Percentiles rank a stretch among this genome's conserved stretches.
Evolutionary conservation across 2,329 filamentous ascomycete genomes (phyloP).

Genomic region (Trichoderma asperellum): DNA sequence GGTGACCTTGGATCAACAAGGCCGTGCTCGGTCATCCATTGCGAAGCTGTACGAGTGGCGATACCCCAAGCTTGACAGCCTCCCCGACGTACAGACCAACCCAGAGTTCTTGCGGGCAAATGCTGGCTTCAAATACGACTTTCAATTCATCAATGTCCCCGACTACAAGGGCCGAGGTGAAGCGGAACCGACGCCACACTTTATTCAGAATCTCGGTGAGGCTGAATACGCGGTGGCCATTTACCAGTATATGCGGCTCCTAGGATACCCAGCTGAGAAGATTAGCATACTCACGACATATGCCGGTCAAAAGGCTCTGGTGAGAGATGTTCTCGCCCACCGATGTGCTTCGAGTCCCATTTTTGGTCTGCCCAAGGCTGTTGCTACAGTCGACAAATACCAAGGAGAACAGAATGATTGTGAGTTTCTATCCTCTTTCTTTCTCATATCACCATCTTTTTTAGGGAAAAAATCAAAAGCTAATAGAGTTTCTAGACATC

Average conservation of each 20-base stretch:
- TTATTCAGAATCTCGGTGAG: slow-evolving; percentile 94
- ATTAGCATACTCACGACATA: slow-evolving; percentile 94
- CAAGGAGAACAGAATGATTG: slow-evolving; percentile 99
- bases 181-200: slow-evolving; percentile 87
- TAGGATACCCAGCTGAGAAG: slow-evolving; percentile 82
- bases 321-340: slow-evolving; percentile 82
- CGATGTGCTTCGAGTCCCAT: slow-evolving; percentile 81
- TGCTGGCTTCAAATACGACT: slow-evolving; percentile 89
- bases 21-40: slow-evolving; percentile 83
- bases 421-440: slow-evolving; percentile 53
- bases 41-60: slow-evolving; percentile 93
- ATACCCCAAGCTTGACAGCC: slow-evolving; percentile 77
- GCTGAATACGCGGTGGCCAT: slow-evolving; percentile 96
- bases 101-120: slow-evolving; percentile 81
- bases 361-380: slow-evolving; percentile 86
- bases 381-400: slow-evolving; percentile 97
- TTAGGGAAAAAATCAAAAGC: slow-evolving; percentile 33
- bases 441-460: not conserved
- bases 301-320: slow-evolving; percentile 85
- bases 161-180: slow-evolving; percentile 93
- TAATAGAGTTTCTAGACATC: slow-evolving; percentile 64
- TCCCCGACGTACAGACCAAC: slow-evolving; percentile 71
- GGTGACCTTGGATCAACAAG: slow-evolving; percentile 89
- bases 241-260: slow-evolving; percentile 94
- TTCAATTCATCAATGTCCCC: slow-evolving; percentile 93